phyloP scores from a whole-genome alignment of 2,329 filamentous ascomycete species.

The Annulohypoxylon truncatum region DNA sequence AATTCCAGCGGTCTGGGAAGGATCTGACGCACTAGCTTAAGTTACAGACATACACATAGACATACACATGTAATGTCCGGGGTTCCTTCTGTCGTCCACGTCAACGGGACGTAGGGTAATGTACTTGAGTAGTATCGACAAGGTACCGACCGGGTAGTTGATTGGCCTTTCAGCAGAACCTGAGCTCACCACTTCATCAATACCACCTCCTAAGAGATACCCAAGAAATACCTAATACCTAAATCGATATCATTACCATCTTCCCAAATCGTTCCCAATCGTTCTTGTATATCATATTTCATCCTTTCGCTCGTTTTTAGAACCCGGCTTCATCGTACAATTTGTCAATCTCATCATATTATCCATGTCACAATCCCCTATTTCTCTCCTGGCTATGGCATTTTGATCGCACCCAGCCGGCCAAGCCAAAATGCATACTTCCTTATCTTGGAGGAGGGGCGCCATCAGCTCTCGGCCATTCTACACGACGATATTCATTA shows the following conservation, averaged over 20 bases:
- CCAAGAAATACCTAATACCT: conserved; percentile 5
- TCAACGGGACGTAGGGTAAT: conserved; percentile 5
- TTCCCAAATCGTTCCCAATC: background rate
- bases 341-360: background rate
- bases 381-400: conserved; percentile 18
- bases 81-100: conserved; percentile 9
- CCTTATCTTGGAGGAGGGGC: conserved; percentile 47
- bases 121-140: conserved; percentile 18
- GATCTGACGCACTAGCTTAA: conserved; percentile 25
- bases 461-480: conserved; percentile 62
- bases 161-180: conserved; percentile 6
- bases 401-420: conserved; percentile 10
- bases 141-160: conserved; percentile 4
- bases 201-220: conserved; percentile 8
- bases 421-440: conserved; percentile 24
- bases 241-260: background rate
- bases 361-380: conserved; percentile 4
- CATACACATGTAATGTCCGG: conserved; percentile 2
- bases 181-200: conserved; percentile 15
- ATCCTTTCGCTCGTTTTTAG: conserved; percentile 2
- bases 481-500: conserved; percentile 59
- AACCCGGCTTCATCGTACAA: conserved; percentile 5
- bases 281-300: background rate
- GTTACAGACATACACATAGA: conserved; percentile 12
- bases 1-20: conserved; percentile 28